These are phyloP conservation scores for Gonapodya prolifera DNA, from an alignment of 192 early-diverging fungal genomes.

Conservation along the genomic window DNA sequence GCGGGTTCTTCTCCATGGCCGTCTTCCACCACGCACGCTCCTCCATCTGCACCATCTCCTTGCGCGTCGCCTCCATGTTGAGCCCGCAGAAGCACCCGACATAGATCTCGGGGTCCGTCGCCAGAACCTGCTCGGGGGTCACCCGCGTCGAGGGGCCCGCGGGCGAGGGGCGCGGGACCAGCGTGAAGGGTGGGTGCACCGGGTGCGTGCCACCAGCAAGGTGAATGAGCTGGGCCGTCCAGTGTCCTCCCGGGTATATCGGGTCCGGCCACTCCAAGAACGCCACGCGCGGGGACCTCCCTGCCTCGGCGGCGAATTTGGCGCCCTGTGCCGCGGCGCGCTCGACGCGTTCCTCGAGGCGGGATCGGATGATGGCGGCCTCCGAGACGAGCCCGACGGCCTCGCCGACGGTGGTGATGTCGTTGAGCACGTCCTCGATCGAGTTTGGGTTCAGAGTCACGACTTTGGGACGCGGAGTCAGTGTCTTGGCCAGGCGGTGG, in stretches of 20 bases:
- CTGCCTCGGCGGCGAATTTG: slow-evolving; percentile 5
- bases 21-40: slow-evolving; percentile 5
- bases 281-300: slow-evolving; percentile 14
- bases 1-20: slow-evolving; percentile 2
- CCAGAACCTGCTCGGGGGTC: slow-evolving; percentile 14
- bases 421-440: slow-evolving; percentile 29
- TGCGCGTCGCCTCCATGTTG: slow-evolving; percentile 20
- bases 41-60: slow-evolving; percentile 9
- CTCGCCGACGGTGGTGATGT: slow-evolving; percentile 28
- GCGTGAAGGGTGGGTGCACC: slow-evolving; percentile 14
- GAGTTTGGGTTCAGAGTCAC: slow-evolving; percentile 35
- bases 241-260: slow-evolving; percentile 35
- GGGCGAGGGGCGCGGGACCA: slow-evolving; percentile 22
- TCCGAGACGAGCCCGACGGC: slow-evolving; percentile 17
- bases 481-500: slow-evolving; percentile 25
- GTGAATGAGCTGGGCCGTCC: slow-evolving; percentile 36
- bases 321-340: slow-evolving; percentile 9
- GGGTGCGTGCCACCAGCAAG: slow-evolving; percentile 32
- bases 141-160: slow-evolving; percentile 23
- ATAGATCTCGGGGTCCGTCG: slow-evolving; percentile 23
- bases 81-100: slow-evolving; percentile 38
- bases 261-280: slow-evolving; percentile 44
- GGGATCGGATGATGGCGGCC: slow-evolving; percentile 9
- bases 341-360: slow-evolving; percentile 14
- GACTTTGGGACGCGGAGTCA: slow-evolving; percentile 28